A percentile compares a stretch with the other conserved stretches of the same genome.
These are phyloP conservation scores for Leucoagaricus sp. DNA, from an alignment of 1,284 basidiomycete species.

Conservation along the genomic window DNA sequence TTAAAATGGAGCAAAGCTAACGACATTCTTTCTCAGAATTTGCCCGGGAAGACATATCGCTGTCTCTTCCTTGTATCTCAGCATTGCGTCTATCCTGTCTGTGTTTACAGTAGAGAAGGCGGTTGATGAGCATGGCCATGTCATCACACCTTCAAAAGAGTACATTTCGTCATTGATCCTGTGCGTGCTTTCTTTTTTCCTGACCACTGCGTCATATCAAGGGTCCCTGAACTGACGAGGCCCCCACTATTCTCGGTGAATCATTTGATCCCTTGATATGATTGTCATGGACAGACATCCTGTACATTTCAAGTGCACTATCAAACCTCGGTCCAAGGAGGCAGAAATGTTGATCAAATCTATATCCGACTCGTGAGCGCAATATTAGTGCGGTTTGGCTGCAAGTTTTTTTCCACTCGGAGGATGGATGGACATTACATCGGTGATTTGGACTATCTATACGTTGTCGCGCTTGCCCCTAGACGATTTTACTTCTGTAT, in stretches of 20 bases:
- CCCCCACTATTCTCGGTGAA: not conserved
- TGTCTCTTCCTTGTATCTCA: conserved; percentile 24
- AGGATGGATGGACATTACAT: not conserved
- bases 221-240: not conserved
- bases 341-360: conserved; percentile 20
- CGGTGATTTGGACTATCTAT: not conserved
- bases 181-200: conserved; percentile 17
- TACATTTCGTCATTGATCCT: conserved; percentile 24
- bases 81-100: conserved; percentile 25
- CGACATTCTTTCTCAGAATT: conserved; percentile 17
- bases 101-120: conserved; percentile 27
- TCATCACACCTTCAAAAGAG: conserved; percentile 22
- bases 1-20: not conserved
- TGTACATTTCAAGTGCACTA: conserved; percentile 25
- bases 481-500: not conserved
- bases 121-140: conserved; percentile 23
- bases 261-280: not conserved
- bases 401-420: no score
- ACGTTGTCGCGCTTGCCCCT: not conserved
- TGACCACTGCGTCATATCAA: not conserved
- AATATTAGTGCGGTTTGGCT: not conserved
- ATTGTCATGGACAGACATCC: conserved; percentile 21
- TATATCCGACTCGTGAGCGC: conserved; percentile 15
- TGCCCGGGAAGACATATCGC: conserved; percentile 31
- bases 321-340: conserved; percentile 25